phyloP scores from a whole-genome alignment of 805 yeast species.

The Saitoella complicata region DNA sequence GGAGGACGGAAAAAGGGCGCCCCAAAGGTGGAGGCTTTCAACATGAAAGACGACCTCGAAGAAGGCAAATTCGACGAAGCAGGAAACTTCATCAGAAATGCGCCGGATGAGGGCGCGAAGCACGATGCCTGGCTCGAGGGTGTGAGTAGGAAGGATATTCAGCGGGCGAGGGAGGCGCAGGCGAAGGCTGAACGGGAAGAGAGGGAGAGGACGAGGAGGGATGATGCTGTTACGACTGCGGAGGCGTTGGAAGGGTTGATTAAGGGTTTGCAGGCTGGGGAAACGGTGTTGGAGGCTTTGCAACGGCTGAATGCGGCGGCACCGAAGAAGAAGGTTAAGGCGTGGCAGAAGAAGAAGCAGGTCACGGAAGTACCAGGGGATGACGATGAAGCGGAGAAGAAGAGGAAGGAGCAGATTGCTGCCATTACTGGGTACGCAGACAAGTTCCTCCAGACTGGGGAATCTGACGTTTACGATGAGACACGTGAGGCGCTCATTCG shows the following conservation, averaged over 20 bases:
- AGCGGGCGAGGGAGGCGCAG: slow-evolving; percentile 24
- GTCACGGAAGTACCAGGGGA: background rate
- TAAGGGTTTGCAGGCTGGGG: slow-evolving; percentile 36
- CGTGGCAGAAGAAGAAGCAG: slow-evolving; percentile 6
- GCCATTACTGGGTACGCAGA: slow-evolving; percentile 36
- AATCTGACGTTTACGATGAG: slow-evolving; percentile 34
- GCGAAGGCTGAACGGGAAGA: slow-evolving; percentile 12
- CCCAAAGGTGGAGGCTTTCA: slow-evolving; percentile 46
- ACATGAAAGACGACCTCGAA: slow-evolving; percentile 37
- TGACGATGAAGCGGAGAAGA: slow-evolving; percentile 7
- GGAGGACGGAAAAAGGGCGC: slow-evolving; percentile 10
- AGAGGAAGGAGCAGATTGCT: slow-evolving; percentile 20
- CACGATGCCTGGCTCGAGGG: slow-evolving; percentile 29
- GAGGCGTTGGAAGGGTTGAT: slow-evolving; percentile 25
- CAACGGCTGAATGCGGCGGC: slow-evolving; percentile 16
- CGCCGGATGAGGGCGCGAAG: slow-evolving; percentile 19
- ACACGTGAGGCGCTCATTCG: slow-evolving; percentile 41
- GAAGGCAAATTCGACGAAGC: slow-evolving; percentile 45
- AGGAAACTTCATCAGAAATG: slow-evolving; percentile 38
- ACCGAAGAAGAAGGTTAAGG: slow-evolving; percentile 9
- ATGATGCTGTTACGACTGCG: slow-evolving; percentile 10
- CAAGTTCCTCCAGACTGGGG: slow-evolving; percentile 27
- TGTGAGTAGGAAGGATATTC: slow-evolving; percentile 23
- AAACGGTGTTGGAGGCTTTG: slow-evolving; percentile 41
- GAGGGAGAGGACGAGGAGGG: slow-evolving; percentile 2